These are phyloP conservation scores for Nitzschia palea DNA, from an alignment of 108 stramenopile genomes.

Conservation along the genomic window DNA sequence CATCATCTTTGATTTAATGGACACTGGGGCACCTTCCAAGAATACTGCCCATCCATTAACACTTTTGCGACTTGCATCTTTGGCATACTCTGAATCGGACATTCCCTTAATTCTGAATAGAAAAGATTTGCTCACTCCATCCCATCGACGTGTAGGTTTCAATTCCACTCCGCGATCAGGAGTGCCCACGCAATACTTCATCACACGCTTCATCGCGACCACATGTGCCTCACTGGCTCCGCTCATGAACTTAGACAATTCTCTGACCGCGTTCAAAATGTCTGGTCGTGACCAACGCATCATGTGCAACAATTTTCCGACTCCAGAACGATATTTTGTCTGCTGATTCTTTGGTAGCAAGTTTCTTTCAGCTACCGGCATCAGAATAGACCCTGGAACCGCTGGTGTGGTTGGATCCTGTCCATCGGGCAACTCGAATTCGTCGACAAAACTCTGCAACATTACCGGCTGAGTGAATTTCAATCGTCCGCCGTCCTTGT, in stretches of 20 bases:
- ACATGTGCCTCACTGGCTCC: background rate
- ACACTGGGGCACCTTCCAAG: slow-evolving; percentile 5
- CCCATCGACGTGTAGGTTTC: background rate
- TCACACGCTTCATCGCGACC: slow-evolving; percentile 10
- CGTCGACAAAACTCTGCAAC: too few relatives aligned
- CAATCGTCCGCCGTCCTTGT: too few relatives aligned
- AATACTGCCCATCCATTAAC: slow-evolving; percentile 1
- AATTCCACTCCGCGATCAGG: background rate
- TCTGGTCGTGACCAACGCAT: background rate
- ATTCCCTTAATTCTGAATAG: background rate
- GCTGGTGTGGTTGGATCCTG: too few relatives aligned
- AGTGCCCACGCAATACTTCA: slow-evolving; percentile 12
- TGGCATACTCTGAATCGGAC: background rate
- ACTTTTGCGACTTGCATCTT: background rate
- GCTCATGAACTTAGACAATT: slow-evolving; percentile 8
- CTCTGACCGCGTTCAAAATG: background rate
- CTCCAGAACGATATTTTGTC: background rate
- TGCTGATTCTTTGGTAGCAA: too few relatives aligned
- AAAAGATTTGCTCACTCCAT: background rate
- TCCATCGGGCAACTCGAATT: too few relatives aligned
- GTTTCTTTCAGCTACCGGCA: too few relatives aligned
- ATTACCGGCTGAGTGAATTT: too few relatives aligned
- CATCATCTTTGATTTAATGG: too few relatives aligned
- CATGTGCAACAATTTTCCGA: background rate
- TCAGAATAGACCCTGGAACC: too few relatives aligned